Conservation (phyloP, 2,329 filamentous ascomycete genomes). For the Chaetoscypha palmicola region DNA sequence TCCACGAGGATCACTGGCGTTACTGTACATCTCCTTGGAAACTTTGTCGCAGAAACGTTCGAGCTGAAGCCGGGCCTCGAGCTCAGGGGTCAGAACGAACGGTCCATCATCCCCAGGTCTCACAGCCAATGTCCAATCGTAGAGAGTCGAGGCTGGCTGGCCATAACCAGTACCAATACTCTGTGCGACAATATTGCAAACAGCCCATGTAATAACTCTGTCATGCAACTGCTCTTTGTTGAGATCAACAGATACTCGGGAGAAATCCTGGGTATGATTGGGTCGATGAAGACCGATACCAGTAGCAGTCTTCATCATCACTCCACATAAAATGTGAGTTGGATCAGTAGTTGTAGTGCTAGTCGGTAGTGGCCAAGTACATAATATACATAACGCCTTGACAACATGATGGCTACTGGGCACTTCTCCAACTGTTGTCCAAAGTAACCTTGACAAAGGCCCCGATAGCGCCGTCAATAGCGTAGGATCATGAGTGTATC, state of each 20-base stretch:
- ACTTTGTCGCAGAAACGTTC: slow-evolving; percentile 72
- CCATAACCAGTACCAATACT: slow-evolving; percentile 77
- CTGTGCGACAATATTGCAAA: slow-evolving; percentile 78
- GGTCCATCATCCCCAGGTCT: slow-evolving; percentile 53
- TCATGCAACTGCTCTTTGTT: slow-evolving; percentile 75
- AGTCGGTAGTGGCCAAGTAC: slow-evolving; percentile 77
- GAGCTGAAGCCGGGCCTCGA: slow-evolving; percentile 62
- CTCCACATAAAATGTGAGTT: slow-evolving; percentile 68
- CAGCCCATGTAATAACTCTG: slow-evolving; percentile 73
- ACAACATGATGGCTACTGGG: slow-evolving; percentile 75
- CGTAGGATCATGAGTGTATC: slow-evolving; percentile 52
- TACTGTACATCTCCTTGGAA: slow-evolving; percentile 73
- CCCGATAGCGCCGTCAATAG: slow-evolving; percentile 62
- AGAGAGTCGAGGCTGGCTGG: slow-evolving; percentile 70
- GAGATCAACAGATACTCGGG: slow-evolving; percentile 64
- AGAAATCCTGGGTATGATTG: slow-evolving; percentile 78
- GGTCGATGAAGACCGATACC: slow-evolving; percentile 77
- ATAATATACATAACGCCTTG: slow-evolving; percentile 72
- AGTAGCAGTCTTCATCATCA: slow-evolving; percentile 83
- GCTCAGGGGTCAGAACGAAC: slow-evolving; percentile 51
- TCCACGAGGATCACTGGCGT: slow-evolving; percentile 64
- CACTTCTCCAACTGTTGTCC: slow-evolving; percentile 70
- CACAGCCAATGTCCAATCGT: slow-evolving; percentile 65
- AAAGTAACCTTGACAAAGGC: slow-evolving; percentile 63
- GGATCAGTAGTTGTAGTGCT: slow-evolving; percentile 74